These are phyloP conservation scores for Falciphora oryzae DNA, from an alignment of 2,329 filamentous ascomycete species.

Conservation along the genomic window DNA sequence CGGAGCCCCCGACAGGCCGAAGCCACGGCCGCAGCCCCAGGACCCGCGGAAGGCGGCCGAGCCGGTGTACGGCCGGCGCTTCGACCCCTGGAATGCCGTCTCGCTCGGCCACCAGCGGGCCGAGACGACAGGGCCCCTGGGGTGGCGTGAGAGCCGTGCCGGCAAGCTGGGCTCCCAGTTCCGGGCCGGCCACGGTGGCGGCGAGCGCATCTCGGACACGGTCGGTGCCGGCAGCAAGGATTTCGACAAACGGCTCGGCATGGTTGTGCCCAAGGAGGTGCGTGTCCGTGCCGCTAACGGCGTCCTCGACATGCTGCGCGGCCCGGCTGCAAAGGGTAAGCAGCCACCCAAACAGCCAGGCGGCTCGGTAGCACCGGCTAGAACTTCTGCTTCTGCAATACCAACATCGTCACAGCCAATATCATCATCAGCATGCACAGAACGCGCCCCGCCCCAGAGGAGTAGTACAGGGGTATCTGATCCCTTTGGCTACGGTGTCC, in stretches of 20 bases:
- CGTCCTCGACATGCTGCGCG: conserved; percentile 49
- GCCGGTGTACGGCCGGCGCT: conserved; percentile 38
- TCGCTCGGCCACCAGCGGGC: conserved; percentile 75
- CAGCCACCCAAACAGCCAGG: conserved; percentile 11
- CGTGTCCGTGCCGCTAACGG: conserved; percentile 34
- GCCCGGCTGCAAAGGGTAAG: conserved; percentile 35
- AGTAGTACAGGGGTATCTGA: too few species aligned
- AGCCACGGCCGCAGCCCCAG: not conserved
- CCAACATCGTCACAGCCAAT: not conserved
- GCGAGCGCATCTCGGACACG: conserved; percentile 56
- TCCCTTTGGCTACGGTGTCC: too few species aligned
- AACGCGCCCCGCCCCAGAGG: not conserved
- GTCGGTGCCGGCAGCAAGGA: conserved; percentile 59
- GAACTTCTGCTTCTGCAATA: not conserved
- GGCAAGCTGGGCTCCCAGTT: conserved; percentile 68
- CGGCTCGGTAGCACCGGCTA: conserved; percentile 4
- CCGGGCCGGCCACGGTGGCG: conserved; percentile 48
- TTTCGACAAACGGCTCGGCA: conserved; percentile 39
- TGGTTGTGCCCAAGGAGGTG: conserved; percentile 37
- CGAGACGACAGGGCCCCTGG: conserved; percentile 57
- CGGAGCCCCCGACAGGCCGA: too few species aligned
- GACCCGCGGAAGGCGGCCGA: conserved; percentile 26
- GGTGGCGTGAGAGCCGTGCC: conserved; percentile 67
- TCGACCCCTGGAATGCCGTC: conserved; percentile 68
- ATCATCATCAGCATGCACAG: not conserved